These are phyloP conservation scores for Fusarium lyarnte DNA, from an alignment of 2,329 filamentous ascomycete genomes.

Conservation along the genomic window DNA sequence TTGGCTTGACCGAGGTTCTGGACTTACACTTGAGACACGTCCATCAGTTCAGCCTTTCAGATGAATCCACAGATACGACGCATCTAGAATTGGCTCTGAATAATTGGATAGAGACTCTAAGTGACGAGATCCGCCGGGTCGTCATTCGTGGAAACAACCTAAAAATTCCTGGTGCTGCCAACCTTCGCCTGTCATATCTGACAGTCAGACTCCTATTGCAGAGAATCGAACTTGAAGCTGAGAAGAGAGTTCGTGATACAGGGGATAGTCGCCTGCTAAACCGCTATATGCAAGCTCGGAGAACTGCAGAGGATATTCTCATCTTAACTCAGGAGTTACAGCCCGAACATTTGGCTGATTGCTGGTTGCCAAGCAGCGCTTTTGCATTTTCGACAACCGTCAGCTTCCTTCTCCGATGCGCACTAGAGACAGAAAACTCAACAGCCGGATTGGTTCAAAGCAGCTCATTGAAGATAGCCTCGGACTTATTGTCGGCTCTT, in stretches of 20 bases:
- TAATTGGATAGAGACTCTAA: constrained; percentile 57
- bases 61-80: constrained; percentile 37
- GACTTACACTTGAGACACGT: constrained; percentile 47
- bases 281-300: constrained; percentile 53
- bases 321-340: constrained; percentile 57
- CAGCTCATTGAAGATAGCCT: constrained; percentile 54
- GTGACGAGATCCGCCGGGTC: constrained; percentile 50
- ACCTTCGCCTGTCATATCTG: constrained; percentile 62
- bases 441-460: constrained; percentile 49
- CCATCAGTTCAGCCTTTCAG: constrained; percentile 47
- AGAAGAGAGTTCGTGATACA: constrained; percentile 42
- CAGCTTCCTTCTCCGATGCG: constrained; percentile 60
- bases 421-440: constrained; percentile 55
- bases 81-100: constrained; percentile 52
- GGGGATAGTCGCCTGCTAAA: constrained; percentile 40
- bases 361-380: constrained; percentile 60
- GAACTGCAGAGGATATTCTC: constrained; percentile 60
- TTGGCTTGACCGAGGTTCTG: constrained; percentile 54
- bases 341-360: constrained; percentile 55
- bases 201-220: constrained; percentile 58
- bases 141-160: constrained; percentile 55
- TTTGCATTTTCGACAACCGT: constrained; percentile 60
- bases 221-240: constrained; percentile 57
- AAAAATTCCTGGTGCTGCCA: constrained; percentile 56
- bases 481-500: constrained; percentile 53